Evolutionary conservation across 768 basidiomycete species (phyloP).

Genomic region (Suillus tomentosus): DNA sequence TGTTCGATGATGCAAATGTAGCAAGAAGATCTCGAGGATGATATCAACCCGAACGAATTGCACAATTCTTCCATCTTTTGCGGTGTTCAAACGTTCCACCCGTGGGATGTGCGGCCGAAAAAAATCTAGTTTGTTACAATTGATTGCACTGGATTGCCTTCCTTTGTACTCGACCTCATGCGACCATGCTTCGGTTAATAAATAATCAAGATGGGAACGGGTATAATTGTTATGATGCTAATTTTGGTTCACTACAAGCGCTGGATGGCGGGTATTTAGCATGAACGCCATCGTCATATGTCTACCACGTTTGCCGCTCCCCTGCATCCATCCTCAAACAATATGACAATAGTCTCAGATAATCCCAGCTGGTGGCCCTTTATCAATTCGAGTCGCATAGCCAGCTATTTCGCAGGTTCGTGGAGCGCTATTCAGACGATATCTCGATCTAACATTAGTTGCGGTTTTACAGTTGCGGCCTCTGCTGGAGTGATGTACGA

Average conservation of each 20-base stretch:
- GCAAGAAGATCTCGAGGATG: not conserved
- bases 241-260: not conserved
- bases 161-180: not conserved
- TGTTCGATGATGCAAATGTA: not conserved
- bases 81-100: not conserved
- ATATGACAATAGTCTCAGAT: not conserved
- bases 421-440: not conserved
- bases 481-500: not conserved
- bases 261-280: not conserved
- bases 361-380: not conserved
- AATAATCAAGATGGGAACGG: not conserved
- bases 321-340: not conserved
- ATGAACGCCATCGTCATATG: not conserved
- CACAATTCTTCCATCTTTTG: not conserved
- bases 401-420: not conserved
- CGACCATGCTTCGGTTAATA: not conserved
- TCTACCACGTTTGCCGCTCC: not conserved
- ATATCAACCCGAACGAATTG: not conserved
- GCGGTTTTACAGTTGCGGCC: not conserved
- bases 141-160: not conserved
- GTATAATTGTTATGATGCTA: not conserved
- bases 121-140: not conserved
- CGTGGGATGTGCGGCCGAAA: not conserved
- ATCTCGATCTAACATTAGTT: not conserved
- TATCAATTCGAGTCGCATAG: slow-evolving; percentile 6